These are phyloP conservation scores for Alternaria dauci DNA, from an alignment of 2,329 filamentous ascomycete species.

Conservation along the genomic window DNA sequence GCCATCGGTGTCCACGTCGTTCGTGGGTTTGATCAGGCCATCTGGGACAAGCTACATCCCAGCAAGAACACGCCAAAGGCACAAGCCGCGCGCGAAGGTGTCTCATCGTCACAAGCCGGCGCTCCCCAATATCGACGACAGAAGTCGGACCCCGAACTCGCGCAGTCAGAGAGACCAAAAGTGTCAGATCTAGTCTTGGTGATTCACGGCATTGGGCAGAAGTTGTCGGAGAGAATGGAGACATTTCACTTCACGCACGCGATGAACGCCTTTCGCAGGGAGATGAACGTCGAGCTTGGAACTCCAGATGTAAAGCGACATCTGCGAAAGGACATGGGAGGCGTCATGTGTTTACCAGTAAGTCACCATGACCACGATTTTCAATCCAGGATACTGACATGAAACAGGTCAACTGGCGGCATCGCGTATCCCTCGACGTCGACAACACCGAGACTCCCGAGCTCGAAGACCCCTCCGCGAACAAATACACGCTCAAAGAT, in stretches of 20 bases:
- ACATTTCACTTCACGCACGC: slow-evolving; percentile 98
- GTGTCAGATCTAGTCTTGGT: slow-evolving; percentile 90
- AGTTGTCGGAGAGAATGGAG: slow-evolving; percentile 91
- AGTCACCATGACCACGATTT: slow-evolving; percentile 7
- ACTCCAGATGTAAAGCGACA: slow-evolving; percentile 77
- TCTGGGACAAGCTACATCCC: slow-evolving; percentile 79
- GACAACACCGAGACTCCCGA: slow-evolving; percentile 62
- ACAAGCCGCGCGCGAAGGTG: slow-evolving; percentile 55
- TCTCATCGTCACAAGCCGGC: slow-evolving; percentile 56
- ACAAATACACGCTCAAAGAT: slow-evolving; percentile 77
- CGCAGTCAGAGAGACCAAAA: slow-evolving; percentile 68
- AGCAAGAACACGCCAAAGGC: slow-evolving; percentile 53
- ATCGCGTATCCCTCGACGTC: slow-evolving; percentile 86
- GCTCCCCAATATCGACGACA: slow-evolving; percentile 51
- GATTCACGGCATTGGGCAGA: slow-evolving; percentile 95
- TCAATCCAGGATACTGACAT: slow-evolving; percentile 18
- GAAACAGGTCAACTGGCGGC: slow-evolving; percentile 82
- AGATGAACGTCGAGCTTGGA: slow-evolving; percentile 83
- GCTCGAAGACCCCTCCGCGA: slow-evolving; percentile 65
- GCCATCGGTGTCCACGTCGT: slow-evolving; percentile 88
- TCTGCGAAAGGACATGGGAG: slow-evolving; percentile 79
- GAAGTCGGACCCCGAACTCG: slow-evolving; percentile 66
- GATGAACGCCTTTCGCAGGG: slow-evolving; percentile 87
- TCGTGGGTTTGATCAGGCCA: slow-evolving; percentile 81
- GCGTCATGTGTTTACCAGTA: slow-evolving; percentile 88